phyloP scores from a whole-genome alignment of 2,329 filamentous ascomycete species.

The Colletotrichum magnum region DNA sequence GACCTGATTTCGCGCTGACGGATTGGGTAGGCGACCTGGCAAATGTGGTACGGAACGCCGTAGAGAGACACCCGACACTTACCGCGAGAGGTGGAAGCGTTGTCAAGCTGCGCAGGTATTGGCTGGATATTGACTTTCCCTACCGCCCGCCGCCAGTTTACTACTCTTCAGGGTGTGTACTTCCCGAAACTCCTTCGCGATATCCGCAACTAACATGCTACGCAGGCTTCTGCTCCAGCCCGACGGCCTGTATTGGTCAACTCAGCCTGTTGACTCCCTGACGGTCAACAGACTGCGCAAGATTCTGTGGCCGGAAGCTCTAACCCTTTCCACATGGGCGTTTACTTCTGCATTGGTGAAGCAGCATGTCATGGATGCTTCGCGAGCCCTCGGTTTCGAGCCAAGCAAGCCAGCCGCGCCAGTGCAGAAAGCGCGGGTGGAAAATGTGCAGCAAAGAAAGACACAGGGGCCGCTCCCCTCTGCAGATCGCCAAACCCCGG shows the following conservation, averaged over 20 bases:
- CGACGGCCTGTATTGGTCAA: constrained; percentile 63
- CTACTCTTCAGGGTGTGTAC: constrained; percentile 70
- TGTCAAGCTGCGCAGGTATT: constrained; percentile 65
- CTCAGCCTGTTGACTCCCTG: constrained; percentile 62
- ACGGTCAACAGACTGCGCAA: constrained; percentile 61
- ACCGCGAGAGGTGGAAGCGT: constrained; percentile 60
- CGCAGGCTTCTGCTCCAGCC: constrained; percentile 64
- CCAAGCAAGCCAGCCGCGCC: constrained; percentile 23
- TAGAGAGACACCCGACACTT: constrained; percentile 60
- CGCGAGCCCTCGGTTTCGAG: constrained; percentile 62
- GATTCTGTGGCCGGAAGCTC: constrained; percentile 67
- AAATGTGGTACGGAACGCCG: constrained; percentile 56
- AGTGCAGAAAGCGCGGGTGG: background rate
- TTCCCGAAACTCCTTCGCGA: too few species aligned
- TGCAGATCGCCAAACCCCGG: constrained; percentile 37
- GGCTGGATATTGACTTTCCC: constrained; percentile 75
- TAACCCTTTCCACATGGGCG: constrained; percentile 65
- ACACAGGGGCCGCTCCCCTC: constrained; percentile 29
- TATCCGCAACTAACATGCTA: constrained; percentile 42
- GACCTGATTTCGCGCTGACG: constrained; percentile 43
- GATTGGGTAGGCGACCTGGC: constrained; percentile 59
- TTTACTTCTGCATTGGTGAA: constrained; percentile 64
- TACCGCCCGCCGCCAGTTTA: constrained; percentile 71
- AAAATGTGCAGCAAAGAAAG: constrained; percentile 30
- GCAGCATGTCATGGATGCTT: constrained; percentile 60